A percentile compares a stretch with the other conserved stretches of the same genome.
Evolutionary conservation across 2,329 filamentous ascomycete species (phyloP).

Genomic region (Fusarium mundagurra): DNA sequence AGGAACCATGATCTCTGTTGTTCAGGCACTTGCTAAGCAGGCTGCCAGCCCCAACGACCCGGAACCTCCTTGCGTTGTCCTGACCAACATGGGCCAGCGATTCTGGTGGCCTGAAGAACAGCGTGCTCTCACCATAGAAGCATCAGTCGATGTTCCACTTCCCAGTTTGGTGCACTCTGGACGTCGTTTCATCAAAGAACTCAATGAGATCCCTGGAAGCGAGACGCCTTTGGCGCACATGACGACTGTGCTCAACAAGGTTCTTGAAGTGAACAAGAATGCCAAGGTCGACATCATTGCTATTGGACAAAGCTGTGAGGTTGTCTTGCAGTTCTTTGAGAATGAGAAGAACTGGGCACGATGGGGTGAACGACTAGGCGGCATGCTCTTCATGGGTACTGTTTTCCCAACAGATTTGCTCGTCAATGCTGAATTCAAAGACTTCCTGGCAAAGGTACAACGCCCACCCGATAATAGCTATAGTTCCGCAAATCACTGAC

Average conservation of each 20-base stretch:
- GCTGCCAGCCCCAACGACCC: slow-evolving; percentile 47
- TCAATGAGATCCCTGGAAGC: slow-evolving; percentile 73
- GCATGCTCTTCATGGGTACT: slow-evolving; percentile 62
- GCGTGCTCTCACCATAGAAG: slow-evolving; percentile 66
- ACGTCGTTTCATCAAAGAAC: slow-evolving; percentile 58
- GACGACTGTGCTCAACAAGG: slow-evolving; percentile 69
- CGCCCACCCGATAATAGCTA: neutral
- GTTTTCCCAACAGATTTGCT: slow-evolving; percentile 53
- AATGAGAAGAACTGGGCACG: slow-evolving; percentile 60
- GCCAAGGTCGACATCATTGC: slow-evolving; percentile 76
- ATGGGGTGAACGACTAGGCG: slow-evolving; percentile 56
- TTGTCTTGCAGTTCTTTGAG: slow-evolving; percentile 67
- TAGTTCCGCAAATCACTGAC: slow-evolving; percentile 15
- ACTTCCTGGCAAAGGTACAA: slow-evolving; percentile 63
- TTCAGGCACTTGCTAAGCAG: slow-evolving; percentile 56
- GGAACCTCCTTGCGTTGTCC: slow-evolving; percentile 68
- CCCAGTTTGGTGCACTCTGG: slow-evolving; percentile 69
- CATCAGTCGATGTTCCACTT: slow-evolving; percentile 69
- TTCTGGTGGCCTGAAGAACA: slow-evolving; percentile 76
- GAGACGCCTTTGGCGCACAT: slow-evolving; percentile 69
- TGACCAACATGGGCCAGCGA: slow-evolving; percentile 82
- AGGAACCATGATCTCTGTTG: slow-evolving; percentile 76
- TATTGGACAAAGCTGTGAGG: slow-evolving; percentile 72
- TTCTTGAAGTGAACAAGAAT: slow-evolving; percentile 60
- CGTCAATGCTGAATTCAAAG: slow-evolving; percentile 55